A percentile compares a stretch with the other conserved stretches of the same genome.
phyloP scores from a whole-genome alignment of 2,329 filamentous ascomycete genomes.

The Ascochyta viciae-villosae region DNA sequence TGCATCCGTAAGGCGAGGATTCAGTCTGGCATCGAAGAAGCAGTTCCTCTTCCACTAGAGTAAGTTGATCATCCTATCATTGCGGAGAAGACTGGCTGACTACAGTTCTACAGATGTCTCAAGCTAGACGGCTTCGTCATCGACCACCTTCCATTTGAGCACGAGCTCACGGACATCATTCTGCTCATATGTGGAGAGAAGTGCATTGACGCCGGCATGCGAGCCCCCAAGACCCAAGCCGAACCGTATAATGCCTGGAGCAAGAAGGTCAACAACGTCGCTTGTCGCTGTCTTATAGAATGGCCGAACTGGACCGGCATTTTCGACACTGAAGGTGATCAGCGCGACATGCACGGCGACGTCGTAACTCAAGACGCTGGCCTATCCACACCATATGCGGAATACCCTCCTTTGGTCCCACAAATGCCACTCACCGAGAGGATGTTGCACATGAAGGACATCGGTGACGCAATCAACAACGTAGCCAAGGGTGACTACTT shows the following conservation, averaged over 20 bases:
- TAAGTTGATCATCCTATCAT: constrained; percentile 1
- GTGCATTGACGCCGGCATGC: constrained; percentile 39
- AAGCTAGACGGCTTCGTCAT: constrained; percentile 45
- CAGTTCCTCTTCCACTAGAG: constrained; percentile 31
- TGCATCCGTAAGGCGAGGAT: constrained; percentile 44
- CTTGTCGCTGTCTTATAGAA: constrained; percentile 30
- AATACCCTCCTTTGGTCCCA: background rate
- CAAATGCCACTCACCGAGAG: constrained; percentile 13
- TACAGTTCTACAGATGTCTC: constrained; percentile 22
- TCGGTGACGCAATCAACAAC: constrained; percentile 1
- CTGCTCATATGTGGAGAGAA: constrained; percentile 34
- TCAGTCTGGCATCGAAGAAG: constrained; percentile 30
- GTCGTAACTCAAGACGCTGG: constrained; percentile 20
- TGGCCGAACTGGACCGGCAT: constrained; percentile 38
- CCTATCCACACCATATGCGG: constrained; percentile 18
- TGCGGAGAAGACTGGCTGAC: background rate
- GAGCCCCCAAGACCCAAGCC: constrained; percentile 28
- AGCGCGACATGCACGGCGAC: constrained; percentile 24
- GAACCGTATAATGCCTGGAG: constrained; percentile 26
- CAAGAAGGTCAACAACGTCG: constrained; percentile 23
- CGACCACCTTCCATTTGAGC: constrained; percentile 40
- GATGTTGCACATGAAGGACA: constrained; percentile 11
- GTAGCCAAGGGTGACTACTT: constrained; percentile 1
- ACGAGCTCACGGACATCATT: constrained; percentile 32
- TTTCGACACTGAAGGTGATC: constrained; percentile 30